Percentiles rank a stretch among this genome's conserved stretches.
Conservation (phyloP, 495 filamentous ascomycete species). For the Xylaria palmicola region DNA sequence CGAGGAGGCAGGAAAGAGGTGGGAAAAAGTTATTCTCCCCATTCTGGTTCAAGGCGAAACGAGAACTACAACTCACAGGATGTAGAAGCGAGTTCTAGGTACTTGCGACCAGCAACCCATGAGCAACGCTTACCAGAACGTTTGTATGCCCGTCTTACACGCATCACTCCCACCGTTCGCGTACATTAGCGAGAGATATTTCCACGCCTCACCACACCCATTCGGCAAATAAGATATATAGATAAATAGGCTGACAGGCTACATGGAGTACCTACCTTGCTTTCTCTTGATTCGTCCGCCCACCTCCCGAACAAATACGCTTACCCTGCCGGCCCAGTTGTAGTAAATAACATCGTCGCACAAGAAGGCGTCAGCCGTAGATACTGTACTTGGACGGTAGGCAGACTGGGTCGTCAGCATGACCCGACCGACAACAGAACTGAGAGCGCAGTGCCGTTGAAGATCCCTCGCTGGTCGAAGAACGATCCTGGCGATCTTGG, state of each 20-base stretch:
- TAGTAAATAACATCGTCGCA: not conserved
- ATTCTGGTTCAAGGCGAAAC: too few species aligned
- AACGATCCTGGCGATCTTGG: not conserved
- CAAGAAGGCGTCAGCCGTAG: constrained; percentile 2
- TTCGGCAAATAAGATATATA: not conserved
- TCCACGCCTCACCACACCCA: not conserved
- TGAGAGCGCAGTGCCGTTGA: not conserved
- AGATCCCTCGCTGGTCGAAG: constrained; percentile 3
- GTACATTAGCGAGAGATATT: not conserved
- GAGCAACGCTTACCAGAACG: too few species aligned
- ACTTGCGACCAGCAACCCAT: too few species aligned
- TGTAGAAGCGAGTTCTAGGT: not conserved
- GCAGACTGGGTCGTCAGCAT: constrained; percentile 7
- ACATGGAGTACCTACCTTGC: not conserved
- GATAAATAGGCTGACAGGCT: too few species aligned
- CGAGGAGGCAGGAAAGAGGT: too few species aligned
- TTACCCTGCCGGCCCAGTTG: constrained; percentile 1
- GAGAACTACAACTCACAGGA: not conserved
- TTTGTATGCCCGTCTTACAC: constrained; percentile 15
- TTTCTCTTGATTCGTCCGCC: not conserved
- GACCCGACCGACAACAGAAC: not conserved
- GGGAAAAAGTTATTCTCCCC: too few species aligned
- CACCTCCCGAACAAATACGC: not conserved
- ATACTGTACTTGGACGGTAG: too few species aligned
- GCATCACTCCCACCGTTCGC: not conserved